These are phyloP conservation scores for Pichia cephalocereana DNA, from an alignment of 805 yeast genomes.

Conservation along the genomic window DNA sequence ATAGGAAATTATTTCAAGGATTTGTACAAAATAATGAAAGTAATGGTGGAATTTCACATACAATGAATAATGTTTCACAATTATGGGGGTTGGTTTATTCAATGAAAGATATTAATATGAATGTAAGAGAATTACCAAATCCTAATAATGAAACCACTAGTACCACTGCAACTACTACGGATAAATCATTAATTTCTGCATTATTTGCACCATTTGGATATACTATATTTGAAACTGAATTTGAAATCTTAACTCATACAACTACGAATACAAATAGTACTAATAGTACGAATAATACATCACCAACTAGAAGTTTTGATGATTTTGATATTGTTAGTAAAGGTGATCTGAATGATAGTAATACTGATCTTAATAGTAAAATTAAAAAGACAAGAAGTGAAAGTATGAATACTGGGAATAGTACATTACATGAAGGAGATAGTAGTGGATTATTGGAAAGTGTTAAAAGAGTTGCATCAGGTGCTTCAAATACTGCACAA, in stretches of 20 bases:
- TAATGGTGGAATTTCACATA: background rate
- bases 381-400: background rate
- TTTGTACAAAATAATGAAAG: too few species aligned
- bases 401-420: too few species aligned
- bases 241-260: background rate
- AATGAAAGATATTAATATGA: background rate
- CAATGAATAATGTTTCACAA: background rate
- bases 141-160: too few species aligned
- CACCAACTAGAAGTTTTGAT: constrained; percentile 13
- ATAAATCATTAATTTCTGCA: background rate
- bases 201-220: constrained; percentile 6
- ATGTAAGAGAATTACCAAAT: background rate
- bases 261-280: background rate
- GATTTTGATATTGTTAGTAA: constrained; percentile 41
- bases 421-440: background rate
- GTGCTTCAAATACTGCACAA: background rate
- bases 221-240: background rate
- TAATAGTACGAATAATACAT: background rate
- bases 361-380: background rate
- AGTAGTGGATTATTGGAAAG: background rate
- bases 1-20: background rate
- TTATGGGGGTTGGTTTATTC: background rate
- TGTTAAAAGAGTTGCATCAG: background rate
- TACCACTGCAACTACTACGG: background rate
- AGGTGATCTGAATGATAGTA: background rate